Evolutionary conservation across 108 stramenopile species (phyloP), one percentile per base, ranked within the genome.

Genomic region (Fragilariopsis cylindrus): DNA sequence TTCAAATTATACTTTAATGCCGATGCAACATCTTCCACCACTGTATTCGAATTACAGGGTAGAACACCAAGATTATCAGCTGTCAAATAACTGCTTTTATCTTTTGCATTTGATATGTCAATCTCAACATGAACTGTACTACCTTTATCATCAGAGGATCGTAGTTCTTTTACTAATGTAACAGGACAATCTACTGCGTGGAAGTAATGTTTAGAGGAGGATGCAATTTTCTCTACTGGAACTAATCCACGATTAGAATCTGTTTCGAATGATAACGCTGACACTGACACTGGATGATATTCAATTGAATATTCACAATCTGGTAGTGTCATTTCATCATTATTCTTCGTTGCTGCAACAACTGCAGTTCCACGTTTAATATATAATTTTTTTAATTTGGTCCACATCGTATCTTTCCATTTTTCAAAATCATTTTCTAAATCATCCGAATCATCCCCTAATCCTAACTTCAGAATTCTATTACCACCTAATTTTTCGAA

Each of bases 11-110:
- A 91, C 39, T 78, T 70, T 2, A 92, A 78, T n/a, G 85, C 63
- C 15, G 69, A 66, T 4, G 92, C 96, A n/a, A 98, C 88, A 12
- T 69, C 69, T 69, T 92, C 91, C 7, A 97, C 96, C 39, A 83
- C 65, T 1, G 50, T 71, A 0, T 73, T 11, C 60, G 83, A 70
- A 81, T 98, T 98, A 75, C 78, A 81, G 12, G 99, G 96, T 16
- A 98, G 63, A 16, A 99, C 88, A 15, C 95, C 96, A 72, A 98
- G 72, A 76, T 99, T 98, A 78, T 99, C 99, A 6, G 98, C 99
- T 39, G 99, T 99, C 11, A 73, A 70, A 74, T 99, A 99, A 45
- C 64, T 70, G 8, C 1, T 60, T 44, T 94, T 46, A 15, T 75
- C 58, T 40, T 69, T 75, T 45, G 73, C 67, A 7, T 80, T 75